phyloP scores from a whole-genome alignment of 1,284 basidiomycete species.

The Anthracocystis walkeri region DNA sequence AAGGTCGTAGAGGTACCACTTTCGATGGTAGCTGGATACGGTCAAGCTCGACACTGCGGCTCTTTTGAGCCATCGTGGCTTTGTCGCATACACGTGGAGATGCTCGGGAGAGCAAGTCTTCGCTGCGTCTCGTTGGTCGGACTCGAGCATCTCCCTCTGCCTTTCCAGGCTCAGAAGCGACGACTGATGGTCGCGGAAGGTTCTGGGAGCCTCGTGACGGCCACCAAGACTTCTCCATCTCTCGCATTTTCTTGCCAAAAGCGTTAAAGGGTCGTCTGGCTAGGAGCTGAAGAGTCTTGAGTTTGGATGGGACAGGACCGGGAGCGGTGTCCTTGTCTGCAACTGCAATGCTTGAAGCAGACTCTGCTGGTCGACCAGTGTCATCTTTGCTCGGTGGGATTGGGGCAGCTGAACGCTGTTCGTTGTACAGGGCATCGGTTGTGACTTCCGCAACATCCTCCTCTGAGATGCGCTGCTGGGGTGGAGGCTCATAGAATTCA shows the following conservation, averaged over 20 bases:
- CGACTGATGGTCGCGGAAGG: neutral
- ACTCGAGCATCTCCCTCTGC: neutral
- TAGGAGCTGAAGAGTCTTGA: constrained; percentile 37
- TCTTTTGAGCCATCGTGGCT: constrained; percentile 14
- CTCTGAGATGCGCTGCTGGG: neutral
- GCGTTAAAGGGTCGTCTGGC: constrained; percentile 35
- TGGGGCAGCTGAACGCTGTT: neutral
- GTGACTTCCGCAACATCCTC: neutral
- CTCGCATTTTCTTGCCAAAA: constrained; percentile 35
- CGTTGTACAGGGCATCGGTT: neutral
- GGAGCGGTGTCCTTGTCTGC: neutral
- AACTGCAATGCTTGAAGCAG: neutral
- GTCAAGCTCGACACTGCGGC: constrained; percentile 38
- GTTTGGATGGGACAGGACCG: constrained; percentile 14
- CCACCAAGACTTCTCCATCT: constrained; percentile 35
- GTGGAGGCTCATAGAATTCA: constrained; percentile 21
- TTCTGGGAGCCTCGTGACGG: constrained; percentile 22
- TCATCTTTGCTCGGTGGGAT: neutral
- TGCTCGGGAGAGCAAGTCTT: constrained; percentile 30
- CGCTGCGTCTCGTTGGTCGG: constrained; percentile 21
- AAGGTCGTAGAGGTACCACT: constrained; percentile 24
- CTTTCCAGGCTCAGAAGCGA: neutral
- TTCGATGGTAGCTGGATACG: constrained; percentile 31
- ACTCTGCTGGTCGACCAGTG: neutral
- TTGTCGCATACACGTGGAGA: constrained; percentile 22